phyloP scores from a whole-genome alignment of 2,329 filamentous ascomycete genomes.

The Pseudocercospora ulei region DNA sequence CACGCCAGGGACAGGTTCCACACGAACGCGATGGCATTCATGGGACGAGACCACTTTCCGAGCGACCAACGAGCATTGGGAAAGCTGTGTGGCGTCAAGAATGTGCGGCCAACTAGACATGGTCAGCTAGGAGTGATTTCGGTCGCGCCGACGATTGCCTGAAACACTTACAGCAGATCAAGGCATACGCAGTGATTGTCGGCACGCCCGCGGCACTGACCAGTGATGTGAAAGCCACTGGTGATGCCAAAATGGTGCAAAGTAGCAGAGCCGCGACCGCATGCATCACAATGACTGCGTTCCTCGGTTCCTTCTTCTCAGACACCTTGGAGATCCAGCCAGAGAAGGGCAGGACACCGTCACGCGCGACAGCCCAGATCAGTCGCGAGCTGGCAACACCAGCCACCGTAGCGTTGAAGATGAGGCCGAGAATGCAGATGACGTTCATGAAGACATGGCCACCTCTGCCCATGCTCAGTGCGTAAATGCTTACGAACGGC shows the following conservation, averaged over 20 bases:
- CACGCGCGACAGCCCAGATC: slow-evolving; percentile 53
- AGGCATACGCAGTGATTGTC: slow-evolving; percentile 35
- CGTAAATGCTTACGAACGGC: slow-evolving; percentile 52
- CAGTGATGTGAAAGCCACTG: slow-evolving; percentile 36
- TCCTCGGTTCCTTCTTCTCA: slow-evolving; percentile 48
- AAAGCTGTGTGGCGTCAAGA: slow-evolving; percentile 35
- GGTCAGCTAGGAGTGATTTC: too few species aligned
- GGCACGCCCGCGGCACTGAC: slow-evolving; percentile 37
- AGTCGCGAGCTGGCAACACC: slow-evolving; percentile 52
- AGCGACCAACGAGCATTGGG: slow-evolving; percentile 34
- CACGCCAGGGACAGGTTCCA: slow-evolving; percentile 36
- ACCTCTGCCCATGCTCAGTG: slow-evolving; percentile 47
- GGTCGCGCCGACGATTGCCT: neutral
- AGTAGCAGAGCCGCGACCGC: slow-evolving; percentile 46
- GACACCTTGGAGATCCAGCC: slow-evolving; percentile 49
- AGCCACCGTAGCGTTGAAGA: slow-evolving; percentile 52
- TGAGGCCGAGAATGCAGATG: slow-evolving; percentile 43
- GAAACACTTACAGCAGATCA: slow-evolving; percentile 29
- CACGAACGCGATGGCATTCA: slow-evolving; percentile 34
- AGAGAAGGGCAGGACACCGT: slow-evolving; percentile 52
- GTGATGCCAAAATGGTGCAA: slow-evolving; percentile 51
- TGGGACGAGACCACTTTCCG: slow-evolving; percentile 33
- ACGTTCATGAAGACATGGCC: slow-evolving; percentile 54
- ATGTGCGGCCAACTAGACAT: slow-evolving; percentile 30
- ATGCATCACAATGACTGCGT: slow-evolving; percentile 53